A percentile compares a stretch with the other conserved stretches of the same genome.
These are phyloP conservation scores for Fraxinus dipetala DNA, from an alignment of 305 asterid species.

Conservation along the genomic window DNA sequence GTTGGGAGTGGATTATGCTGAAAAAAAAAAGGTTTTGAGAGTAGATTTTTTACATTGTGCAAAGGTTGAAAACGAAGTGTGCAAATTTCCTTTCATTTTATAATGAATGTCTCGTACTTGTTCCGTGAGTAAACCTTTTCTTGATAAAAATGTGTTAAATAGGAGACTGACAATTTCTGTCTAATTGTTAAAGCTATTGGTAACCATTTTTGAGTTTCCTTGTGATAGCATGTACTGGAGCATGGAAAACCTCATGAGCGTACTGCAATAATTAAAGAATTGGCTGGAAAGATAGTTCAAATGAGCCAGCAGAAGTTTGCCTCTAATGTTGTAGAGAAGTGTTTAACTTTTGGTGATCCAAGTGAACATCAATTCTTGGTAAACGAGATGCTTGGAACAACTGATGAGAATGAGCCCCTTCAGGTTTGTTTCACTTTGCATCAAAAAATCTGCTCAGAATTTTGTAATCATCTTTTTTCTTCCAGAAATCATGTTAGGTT, in stretches of 20 bases:
- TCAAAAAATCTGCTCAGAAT: background rate
- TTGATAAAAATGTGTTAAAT: background rate
- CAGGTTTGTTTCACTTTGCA: conserved; percentile 38
- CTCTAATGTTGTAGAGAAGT: conserved; percentile 63
- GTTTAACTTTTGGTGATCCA: conserved; percentile 54
- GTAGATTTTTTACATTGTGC: background rate
- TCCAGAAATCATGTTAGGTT: background rate
- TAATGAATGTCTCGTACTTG: background rate
- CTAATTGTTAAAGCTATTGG: background rate
- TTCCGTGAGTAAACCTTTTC: background rate
- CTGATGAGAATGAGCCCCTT: conserved; percentile 72
- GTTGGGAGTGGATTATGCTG: background rate
- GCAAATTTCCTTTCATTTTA: background rate
- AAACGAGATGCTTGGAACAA: conserved; percentile 65
- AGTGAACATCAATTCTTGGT: conserved; percentile 52
- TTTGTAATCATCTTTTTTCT: background rate
- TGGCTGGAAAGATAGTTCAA: conserved; percentile 68
- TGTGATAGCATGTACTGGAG: conserved; percentile 55
- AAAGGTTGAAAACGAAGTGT: background rate
- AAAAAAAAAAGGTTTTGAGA: background rate
- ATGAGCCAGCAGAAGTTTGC: conserved; percentile 75
- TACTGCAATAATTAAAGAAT: conserved; percentile 50
- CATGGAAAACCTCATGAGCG: conserved; percentile 63
- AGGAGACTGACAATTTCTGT: background rate
- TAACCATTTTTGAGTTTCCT: background rate